Base-by-base conservation (phyloP, 345 rosid species). In the Fremontodendron californicum region DNA sequence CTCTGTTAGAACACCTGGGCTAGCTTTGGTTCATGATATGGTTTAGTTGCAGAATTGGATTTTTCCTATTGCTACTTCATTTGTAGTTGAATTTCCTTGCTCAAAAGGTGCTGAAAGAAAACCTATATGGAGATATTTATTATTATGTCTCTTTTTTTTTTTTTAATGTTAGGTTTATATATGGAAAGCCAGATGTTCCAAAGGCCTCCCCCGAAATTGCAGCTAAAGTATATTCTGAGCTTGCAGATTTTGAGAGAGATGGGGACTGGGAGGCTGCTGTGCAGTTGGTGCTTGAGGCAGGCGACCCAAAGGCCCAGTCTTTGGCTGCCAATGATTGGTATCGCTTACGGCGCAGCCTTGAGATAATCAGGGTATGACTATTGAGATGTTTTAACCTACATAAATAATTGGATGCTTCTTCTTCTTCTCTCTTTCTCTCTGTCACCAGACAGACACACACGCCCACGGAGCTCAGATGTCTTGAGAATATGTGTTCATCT, bases 151-250 rank as follows among this genome's bases (percentile, higher is more conserved):
- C 29, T 71, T 25, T 40, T 76, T 76, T 75, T 61, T 43, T 52
- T 58, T 45, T 39, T 55, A 51, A 43, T 75, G 49, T 73, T 79
- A 95, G 99, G 99, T 92, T 83, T 74, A 84, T 90, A 35, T 92
- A 92, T 75, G 99, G 98, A 80, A 95, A 90, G 85, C 99, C 99
- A 54, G 90, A 88, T 86, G 94, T 93, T 79, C 98, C 98, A 10
- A 89, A 83, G 87, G 90, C 98, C 71, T 87, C 96, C 57, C 90
- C 75, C 40, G 97, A 91, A 74, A 84, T 90, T 80, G 74, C 88
- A 40, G 81, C 93, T 68, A 87, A 88, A 88, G 97, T 70, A 57
- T 37, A 86, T 58, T 83, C 88, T 1, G 89, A 90, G 86, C 89
- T 95, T 73, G 87, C 80, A 58, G 86, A 82, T 75, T 84, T 95